Evolutionary conservation across 768 basidiomycete genomes (phyloP), one percentile per base, ranked within the genome.

Genomic region (Boletus tomentosulus): DNA sequence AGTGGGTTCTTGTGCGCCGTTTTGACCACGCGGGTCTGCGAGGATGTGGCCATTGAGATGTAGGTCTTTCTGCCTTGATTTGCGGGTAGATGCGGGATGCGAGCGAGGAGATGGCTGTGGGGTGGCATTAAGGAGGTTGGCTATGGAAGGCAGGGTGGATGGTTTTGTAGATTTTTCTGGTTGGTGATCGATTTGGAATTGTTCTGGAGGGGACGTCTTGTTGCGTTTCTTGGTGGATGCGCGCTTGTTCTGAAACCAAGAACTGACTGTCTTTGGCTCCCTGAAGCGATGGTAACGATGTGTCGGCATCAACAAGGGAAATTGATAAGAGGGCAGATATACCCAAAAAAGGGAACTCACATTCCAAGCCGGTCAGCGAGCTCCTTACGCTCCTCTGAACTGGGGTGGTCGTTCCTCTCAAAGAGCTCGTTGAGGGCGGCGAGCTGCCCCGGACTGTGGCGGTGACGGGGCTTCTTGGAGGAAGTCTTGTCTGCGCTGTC

Each of bases 181-280:
- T 6, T 37, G 35, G 15, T 37, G 41, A 44, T 62, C 64, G 48
- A 60, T 63, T 54, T 63, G 71, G 60, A 13, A 34, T 6, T 19
- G 19, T 22, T 71, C 76, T 38, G 54, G 59, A 50, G 57, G 56
- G 22, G 63, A 63, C 66, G 75, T 67, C 77, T 79, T 68, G 74
- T 79, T 74, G 22, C 78, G 74, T 71, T 90, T 90, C 78, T 89
- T 90, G 61, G 81, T 83, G 12, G 87, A 89, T 6, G 89, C 88
- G 51, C 89, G 79, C 76, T 89, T 90, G 67, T 90, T 90, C 73
- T 90, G 88, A 71, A 90, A 91, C 85, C 87, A 90, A 13, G 89
- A 86, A 66, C 87, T 87, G 66, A 90, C 87, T 3, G 86, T 88
- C 78, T 90, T 90, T 69, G 82, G 84, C 67, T 89, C 86, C 85